Conservation (phyloP, 2,329 filamentous ascomycete genomes). For the Aspergillus ibericus region DNA sequence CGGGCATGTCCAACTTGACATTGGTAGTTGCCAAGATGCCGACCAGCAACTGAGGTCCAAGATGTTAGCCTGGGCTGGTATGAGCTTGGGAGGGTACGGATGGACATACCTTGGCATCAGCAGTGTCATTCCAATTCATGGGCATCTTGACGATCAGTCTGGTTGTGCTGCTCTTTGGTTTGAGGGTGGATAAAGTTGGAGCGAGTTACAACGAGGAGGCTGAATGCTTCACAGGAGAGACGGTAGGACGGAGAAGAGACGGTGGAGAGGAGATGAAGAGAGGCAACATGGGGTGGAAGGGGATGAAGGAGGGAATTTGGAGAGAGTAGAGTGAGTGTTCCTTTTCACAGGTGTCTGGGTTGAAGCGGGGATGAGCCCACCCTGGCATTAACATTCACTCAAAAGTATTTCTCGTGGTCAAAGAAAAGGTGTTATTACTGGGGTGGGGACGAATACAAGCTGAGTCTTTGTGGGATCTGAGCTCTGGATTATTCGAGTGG, state of each 20-base stretch:
- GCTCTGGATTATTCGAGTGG: no score
- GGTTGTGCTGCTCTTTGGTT: background rate
- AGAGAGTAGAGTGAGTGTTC: background rate
- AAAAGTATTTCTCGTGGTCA: background rate
- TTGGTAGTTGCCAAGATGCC: conserved; percentile 20
- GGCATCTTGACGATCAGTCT: conserved; percentile 21
- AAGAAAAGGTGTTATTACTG: background rate
- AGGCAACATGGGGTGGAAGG: background rate
- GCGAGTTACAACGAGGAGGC: no score
- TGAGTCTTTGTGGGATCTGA: no score
- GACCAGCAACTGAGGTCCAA: conserved; percentile 22
- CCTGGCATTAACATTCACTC: background rate
- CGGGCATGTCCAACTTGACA: conserved; percentile 20
- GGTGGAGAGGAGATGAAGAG: background rate
- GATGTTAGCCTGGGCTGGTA: background rate
- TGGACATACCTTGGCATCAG: conserved; percentile 29
- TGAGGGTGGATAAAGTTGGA: background rate
- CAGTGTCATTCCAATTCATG: conserved; percentile 29
- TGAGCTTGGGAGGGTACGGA: background rate
- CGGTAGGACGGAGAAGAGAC: background rate
- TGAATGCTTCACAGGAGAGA: background rate
- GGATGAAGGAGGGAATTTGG: background rate
- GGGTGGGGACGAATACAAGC: no score
- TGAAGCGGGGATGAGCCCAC: background rate
- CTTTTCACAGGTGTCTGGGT: background rate